Evolutionary conservation across 805 yeast genomes (phyloP), one percentile per base, ranked within the genome.

Genomic region (Metschnikowia colocasiae): DNA sequence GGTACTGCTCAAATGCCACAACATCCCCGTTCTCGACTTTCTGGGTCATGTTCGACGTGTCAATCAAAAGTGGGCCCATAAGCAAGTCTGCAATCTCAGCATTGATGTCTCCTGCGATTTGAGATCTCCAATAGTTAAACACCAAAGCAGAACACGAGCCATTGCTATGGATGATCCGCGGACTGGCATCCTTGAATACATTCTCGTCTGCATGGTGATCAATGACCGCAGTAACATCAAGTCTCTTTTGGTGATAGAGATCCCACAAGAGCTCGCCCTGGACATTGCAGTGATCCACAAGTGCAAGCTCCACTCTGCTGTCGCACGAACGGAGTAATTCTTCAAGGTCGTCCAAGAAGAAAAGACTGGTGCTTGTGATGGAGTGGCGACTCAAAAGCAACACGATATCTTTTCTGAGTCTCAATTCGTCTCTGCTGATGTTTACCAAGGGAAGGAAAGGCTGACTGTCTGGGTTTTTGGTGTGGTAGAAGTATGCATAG

Each of bases 131-230:
- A 55, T 82, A 79, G 40, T 78, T 76, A 53, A 85, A 76, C 2
- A 92, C 87, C 43, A 90, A 68, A 13, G 88, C 75, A 4, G 89
- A 77, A 63, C 97, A 90, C 50, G 96, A 87, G 0, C 97, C 98
- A 40, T 79, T 68, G 2, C 73, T 66, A 37, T 68, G 63, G 38
- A 91, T 72, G 2, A 85, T 65, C 45, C 94, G 66, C 0, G 97
- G 97, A 1, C 45, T 44, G 0, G 81, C 81, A 37, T 78, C 69
- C 15, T 54, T 31, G 53, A 71, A 80, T 7, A 66, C 63, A 0
- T 68, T 68, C 52, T 83, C 85, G 57, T 91, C 96, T 15, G 75
- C 85, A 61, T 92, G 99, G 61, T 92, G 99, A 61, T 92, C 99
- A 22, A 94, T 79, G 6, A 94, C 80, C 0, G 82, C 83, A 1